These are phyloP conservation scores for Calonectria naviculata DNA, from an alignment of 2,329 filamentous ascomycete species.

Conservation along the genomic window DNA sequence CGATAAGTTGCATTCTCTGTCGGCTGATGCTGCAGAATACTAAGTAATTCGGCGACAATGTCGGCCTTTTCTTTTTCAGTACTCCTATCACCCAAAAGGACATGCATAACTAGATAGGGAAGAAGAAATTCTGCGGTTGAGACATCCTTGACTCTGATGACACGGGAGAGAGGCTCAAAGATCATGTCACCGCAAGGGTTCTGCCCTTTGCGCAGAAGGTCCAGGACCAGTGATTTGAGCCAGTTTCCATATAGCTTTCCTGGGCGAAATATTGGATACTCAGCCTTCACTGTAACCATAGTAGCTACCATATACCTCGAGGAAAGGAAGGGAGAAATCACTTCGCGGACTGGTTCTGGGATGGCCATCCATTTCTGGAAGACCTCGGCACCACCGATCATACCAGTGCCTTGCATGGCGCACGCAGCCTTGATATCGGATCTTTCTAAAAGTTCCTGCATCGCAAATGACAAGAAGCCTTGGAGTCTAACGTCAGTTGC, in stretches of 20 bases:
- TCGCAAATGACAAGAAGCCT: constrained; percentile 91
- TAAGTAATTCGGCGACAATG: constrained; percentile 78
- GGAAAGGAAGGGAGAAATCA: constrained; percentile 86
- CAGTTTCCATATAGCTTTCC: constrained; percentile 80
- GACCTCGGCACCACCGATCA: constrained; percentile 64
- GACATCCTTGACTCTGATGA: constrained; percentile 87
- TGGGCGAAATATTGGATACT: constrained; percentile 83
- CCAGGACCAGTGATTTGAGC: constrained; percentile 83
- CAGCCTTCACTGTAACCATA: constrained; percentile 64
- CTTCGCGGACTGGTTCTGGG: constrained; percentile 81
- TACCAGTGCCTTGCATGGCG: constrained; percentile 51
- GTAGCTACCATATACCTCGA: constrained; percentile 83
- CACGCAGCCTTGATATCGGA: constrained; percentile 76
- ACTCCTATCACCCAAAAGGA: constrained; percentile 76
- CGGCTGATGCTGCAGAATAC: constrained; percentile 74
- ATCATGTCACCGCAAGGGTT: constrained; percentile 79
- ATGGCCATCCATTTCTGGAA: constrained; percentile 83
- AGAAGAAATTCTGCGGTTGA: constrained; percentile 89
- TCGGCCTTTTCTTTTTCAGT: constrained; percentile 71
- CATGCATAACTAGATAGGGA: constrained; percentile 87
- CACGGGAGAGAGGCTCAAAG: constrained; percentile 83
- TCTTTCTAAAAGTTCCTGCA: constrained; percentile 88
- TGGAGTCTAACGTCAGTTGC: constrained; percentile 89
- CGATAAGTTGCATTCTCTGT: constrained; percentile 63
- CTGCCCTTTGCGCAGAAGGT: constrained; percentile 83